Evolutionary conservation across 2,329 filamentous ascomycete genomes (phyloP).

Genomic region (Neurospora sp.): DNA sequence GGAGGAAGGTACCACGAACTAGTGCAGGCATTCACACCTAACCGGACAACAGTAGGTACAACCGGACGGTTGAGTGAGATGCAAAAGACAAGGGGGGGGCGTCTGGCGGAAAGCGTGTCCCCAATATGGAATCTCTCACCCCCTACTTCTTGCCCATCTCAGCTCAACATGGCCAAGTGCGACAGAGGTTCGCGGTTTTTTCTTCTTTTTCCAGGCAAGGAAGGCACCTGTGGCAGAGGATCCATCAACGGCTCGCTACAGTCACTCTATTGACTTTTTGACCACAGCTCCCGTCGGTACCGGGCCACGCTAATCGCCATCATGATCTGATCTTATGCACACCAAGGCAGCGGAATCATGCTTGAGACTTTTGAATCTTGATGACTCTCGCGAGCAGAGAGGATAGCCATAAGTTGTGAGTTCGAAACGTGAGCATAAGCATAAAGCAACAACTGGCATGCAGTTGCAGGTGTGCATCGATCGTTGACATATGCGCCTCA

Average conservation of each 20-base stretch:
- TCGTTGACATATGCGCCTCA: not conserved
- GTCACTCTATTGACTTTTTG: not conserved
- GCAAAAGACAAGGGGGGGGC: not conserved
- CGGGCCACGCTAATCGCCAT: not conserved
- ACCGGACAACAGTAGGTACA: not conserved
- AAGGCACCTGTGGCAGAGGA: not conserved
- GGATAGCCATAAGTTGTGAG: not conserved
- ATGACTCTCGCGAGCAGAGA: not conserved
- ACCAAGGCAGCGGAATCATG: not conserved
- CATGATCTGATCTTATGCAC: not conserved
- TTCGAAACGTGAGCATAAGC: not conserved
- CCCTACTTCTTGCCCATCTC: not conserved
- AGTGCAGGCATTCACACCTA: not conserved
- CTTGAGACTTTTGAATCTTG: not conserved
- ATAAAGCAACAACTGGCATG: not conserved
- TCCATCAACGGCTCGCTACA: not conserved
- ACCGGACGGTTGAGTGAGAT: not conserved
- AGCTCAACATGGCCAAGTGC: not conserved
- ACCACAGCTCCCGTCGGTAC: not conserved
- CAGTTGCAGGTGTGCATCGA: not conserved
- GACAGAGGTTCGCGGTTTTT: not conserved
- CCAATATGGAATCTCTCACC: not conserved
- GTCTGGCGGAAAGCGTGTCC: not conserved
- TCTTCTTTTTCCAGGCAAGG: not conserved
- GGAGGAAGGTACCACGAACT: not conserved